These are phyloP conservation scores for Ramaria sp. DNA, from an alignment of 768 basidiomycete species.

Conservation along the genomic window DNA sequence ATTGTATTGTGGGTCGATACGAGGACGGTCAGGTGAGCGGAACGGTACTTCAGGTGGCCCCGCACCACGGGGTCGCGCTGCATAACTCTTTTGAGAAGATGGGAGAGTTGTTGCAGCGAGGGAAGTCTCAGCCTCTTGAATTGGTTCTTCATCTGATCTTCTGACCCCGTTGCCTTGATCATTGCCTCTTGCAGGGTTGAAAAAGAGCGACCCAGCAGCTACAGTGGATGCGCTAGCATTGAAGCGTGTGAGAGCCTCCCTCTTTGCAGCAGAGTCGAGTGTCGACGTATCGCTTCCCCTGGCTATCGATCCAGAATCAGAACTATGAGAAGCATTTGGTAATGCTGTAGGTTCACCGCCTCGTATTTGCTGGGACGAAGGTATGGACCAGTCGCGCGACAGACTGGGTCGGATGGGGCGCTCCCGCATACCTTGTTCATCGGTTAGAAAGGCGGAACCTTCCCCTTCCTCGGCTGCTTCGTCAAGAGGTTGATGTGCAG, in stretches of 20 bases:
- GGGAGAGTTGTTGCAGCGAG: neutral
- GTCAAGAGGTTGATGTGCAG: neutral
- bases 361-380: neutral
- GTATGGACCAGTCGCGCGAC: neutral
- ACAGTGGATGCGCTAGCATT: slow-evolving; percentile 4
- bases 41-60: neutral
- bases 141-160: neutral
- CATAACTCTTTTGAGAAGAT: neutral
- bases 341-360: neutral
- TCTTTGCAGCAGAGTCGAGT: neutral
- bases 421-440: neutral
- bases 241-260: neutral
- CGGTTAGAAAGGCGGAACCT: neutral
- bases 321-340: neutral
- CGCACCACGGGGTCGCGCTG: neutral
- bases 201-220: slow-evolving; percentile 9
- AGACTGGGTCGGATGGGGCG: neutral
- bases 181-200: slow-evolving; percentile 3
- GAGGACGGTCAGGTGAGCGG: neutral
- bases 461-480: neutral
- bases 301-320: neutral
- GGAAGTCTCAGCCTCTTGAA: neutral
- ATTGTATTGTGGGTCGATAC: neutral
- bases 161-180: neutral
- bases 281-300: neutral